Base-by-base conservation (phyloP, 148 eudicot species). In the Suaeda aralocaspica region DNA sequence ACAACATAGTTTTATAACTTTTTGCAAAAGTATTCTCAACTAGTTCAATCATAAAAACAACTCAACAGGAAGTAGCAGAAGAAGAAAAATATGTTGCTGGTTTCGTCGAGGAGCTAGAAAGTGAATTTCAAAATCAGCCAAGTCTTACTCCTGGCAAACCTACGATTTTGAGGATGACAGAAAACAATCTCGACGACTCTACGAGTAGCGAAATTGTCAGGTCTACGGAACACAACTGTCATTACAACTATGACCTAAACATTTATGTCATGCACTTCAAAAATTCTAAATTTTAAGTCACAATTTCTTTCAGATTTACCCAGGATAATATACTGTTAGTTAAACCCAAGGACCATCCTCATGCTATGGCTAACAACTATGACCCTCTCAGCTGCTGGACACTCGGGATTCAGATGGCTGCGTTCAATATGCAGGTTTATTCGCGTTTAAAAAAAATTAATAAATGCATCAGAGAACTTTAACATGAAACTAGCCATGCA, bases 401-500 rank as follows among this genome's bases (percentile, higher is more conserved):
- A 26, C 90, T 85, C 82, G 91, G 92, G 72, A 89, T 89, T 50
- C 96, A 90, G 69, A 88, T 90, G 92, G 92, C 84, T 62, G 92
- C 92, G 22, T 85, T 84, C 72, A 86, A 90, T 51, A 85, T 87
- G 92, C 92, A 90, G 87, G 92, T 85, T 56, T 59, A 42, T 42
- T n/a, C n/a, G n/a, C n/a, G n/a, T n/a, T n/a, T n/a, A 26, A 33
- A 12, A 31, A 3, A 30, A 59, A 61, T n/a, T 33, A 33, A 3
- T n/a, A n/a, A n/a, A n/a, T n/a, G n/a, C n/a, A n/a, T n/a, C n/a
- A n/a, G n/a, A n/a, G n/a, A n/a, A n/a, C n/a, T n/a, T n/a, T n/a
- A n/a, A n/a, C n/a, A n/a, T n/a, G n/a, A n/a, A n/a, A n/a, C n/a
- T n/a, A n/a, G n/a, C n/a, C n/a, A n/a, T n/a, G n/a, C n/a, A n/a